These are phyloP conservation scores for Plicaturopsis crispa DNA, from an alignment of 768 basidiomycete genomes.

Conservation along the genomic window DNA sequence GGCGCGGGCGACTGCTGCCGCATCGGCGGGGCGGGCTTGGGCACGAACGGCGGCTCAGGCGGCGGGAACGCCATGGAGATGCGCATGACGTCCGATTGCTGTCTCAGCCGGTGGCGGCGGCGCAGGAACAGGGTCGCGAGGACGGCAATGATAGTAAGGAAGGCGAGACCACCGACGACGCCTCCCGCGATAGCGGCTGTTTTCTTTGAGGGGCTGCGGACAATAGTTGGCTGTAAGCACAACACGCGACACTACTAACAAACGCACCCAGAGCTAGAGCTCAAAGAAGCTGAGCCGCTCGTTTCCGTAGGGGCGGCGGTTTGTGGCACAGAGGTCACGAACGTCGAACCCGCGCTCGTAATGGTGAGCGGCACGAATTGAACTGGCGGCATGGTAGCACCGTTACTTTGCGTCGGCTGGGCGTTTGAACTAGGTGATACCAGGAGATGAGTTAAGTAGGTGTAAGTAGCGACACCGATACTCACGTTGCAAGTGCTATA, in stretches of 20 bases:
- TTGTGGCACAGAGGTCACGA: not conserved
- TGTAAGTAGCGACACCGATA: too few species aligned
- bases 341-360: not conserved
- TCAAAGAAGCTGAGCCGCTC: not conserved
- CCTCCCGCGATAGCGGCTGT: conserved; percentile 4
- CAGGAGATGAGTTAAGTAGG: too few species aligned
- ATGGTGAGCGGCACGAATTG: not conserved
- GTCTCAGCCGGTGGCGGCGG: conserved; percentile 4
- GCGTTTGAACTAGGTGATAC: too few species aligned
- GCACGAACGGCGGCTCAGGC: too few species aligned
- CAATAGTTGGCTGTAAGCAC: too few species aligned
- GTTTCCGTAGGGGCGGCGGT: not conserved
- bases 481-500: too few species aligned
- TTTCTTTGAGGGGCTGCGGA: not conserved
- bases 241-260: too few species aligned
- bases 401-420: too few species aligned
- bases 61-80: not conserved
- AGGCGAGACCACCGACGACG: conserved; percentile 3
- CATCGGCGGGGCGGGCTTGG: too few species aligned
- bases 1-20: too few species aligned
- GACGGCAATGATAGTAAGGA: conserved; percentile 2
- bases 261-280: not conserved
- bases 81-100: not conserved
- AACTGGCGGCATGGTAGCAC: too few species aligned
- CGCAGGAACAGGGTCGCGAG: conserved; percentile 10